phyloP scores from a whole-genome alignment of 768 basidiomycete genomes.

The Tulasnella sp. region DNA sequence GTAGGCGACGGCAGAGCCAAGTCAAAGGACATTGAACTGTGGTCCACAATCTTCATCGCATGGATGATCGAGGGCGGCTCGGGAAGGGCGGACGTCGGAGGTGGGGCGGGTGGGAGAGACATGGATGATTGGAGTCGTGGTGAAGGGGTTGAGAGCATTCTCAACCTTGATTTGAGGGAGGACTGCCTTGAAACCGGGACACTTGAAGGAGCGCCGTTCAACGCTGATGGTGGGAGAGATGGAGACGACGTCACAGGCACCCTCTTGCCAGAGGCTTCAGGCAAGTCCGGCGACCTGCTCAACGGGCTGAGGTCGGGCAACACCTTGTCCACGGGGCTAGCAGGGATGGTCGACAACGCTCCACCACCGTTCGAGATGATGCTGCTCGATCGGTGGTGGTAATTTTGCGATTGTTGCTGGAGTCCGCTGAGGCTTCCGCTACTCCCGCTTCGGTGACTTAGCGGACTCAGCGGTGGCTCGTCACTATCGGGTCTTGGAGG shows the following conservation, averaged over 20 bases:
- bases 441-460: background rate
- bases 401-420: background rate
- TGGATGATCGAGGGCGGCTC: background rate
- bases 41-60: constrained; percentile 5
- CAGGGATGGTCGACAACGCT: constrained; percentile 25
- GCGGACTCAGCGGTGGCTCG: background rate
- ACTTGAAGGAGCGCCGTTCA: background rate
- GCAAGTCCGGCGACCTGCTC: background rate
- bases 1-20: background rate
- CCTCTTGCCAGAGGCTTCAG: background rate
- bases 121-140: background rate
- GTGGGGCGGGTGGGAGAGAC: background rate
- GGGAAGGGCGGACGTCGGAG: background rate
- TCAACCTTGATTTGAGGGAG: constrained; percentile 22
- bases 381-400: constrained; percentile 24
- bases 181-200: constrained; percentile 8
- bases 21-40: background rate
- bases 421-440: background rate
- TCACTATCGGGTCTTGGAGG: background rate
- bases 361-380: background rate
- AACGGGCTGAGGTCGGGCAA: background rate
- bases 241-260: background rate
- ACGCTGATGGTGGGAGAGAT: background rate
- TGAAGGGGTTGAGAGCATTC: constrained; percentile 27
- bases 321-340: constrained; percentile 14